These are phyloP conservation scores for Aspergillus cristatus DNA, from an alignment of 495 filamentous ascomycete genomes.

Conservation along the genomic window DNA sequence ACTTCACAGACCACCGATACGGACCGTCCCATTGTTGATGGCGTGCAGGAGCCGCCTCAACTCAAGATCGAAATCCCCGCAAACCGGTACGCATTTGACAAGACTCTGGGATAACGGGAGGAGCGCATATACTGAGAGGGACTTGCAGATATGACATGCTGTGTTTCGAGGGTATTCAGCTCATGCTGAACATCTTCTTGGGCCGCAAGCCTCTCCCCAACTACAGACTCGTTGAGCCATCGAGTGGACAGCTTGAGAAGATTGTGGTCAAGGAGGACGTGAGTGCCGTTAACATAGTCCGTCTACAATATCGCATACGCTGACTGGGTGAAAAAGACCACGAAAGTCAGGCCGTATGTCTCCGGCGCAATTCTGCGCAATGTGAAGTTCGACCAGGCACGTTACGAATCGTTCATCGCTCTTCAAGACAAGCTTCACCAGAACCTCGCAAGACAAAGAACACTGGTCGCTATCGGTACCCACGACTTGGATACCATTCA, in stretches of 20 bases:
- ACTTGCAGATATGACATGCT: constrained; percentile 86
- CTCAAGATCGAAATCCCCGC: constrained; percentile 98
- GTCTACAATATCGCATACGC: too few relatives aligned
- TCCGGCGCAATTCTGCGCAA: constrained; percentile 80
- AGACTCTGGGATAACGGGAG: background rate
- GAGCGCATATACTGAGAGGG: constrained; percentile 14
- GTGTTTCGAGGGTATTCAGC: constrained; percentile 93
- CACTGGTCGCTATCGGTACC: constrained; percentile 90
- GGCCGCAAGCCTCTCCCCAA: constrained; percentile 65
- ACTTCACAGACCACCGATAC: constrained; percentile 55
- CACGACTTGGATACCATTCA: constrained; percentile 91
- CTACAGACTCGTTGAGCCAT: constrained; percentile 61
- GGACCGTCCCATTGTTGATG: constrained; percentile 62
- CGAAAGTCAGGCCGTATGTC: constrained; percentile 72
- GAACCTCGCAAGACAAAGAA: constrained; percentile 87
- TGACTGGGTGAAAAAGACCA: constrained; percentile 46
- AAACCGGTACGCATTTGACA: constrained; percentile 52
- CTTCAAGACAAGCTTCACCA: constrained; percentile 97
- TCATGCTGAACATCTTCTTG: constrained; percentile 93
- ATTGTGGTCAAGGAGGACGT: constrained; percentile 70
- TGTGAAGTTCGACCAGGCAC: constrained; percentile 80
- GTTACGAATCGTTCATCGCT: constrained; percentile 94
- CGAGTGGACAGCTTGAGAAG: constrained; percentile 66
- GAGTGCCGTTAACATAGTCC: constrained; percentile 7
- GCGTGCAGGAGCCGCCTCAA: constrained; percentile 78